Conservation (phyloP, 176 grass and related monocot genomes). For the Tillandsia fasciculata region DNA sequence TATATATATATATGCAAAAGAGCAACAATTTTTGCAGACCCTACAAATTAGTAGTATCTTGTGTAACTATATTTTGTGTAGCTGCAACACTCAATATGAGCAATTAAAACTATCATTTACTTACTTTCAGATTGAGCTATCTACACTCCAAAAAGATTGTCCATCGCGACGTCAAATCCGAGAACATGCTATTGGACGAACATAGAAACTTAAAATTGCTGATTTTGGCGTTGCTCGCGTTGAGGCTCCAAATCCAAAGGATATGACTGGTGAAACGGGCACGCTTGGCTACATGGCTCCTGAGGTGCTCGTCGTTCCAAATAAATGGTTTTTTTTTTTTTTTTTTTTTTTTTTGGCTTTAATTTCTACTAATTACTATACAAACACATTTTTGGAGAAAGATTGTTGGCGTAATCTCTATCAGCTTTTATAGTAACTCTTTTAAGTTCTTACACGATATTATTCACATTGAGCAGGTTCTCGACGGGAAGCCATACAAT, state of each 20-base stretch:
- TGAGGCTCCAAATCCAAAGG: constrained; percentile 65
- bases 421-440: not conserved
- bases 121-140: constrained; percentile 48
- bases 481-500: constrained; percentile 64
- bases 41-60: too few relatives aligned
- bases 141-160: constrained; percentile 61
- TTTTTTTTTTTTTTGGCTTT: not conserved
- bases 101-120: not conserved
- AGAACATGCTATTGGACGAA: constrained; percentile 77
- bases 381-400: not conserved
- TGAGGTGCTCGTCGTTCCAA: constrained; percentile 35
- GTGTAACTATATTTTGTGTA: too few relatives aligned
- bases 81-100: not conserved
- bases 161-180: constrained; percentile 69
- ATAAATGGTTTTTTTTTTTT: not conserved
- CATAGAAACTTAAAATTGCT: constrained; percentile 65
- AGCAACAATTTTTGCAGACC: too few relatives aligned
- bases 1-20: too few relatives aligned
- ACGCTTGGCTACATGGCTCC: constrained; percentile 95
- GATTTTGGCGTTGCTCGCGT: constrained; percentile 85
- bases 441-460: not conserved
- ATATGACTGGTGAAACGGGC: constrained; percentile 78
- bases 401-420: not conserved
- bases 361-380: not conserved
- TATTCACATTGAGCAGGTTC: constrained; percentile 28